Evolutionary conservation across 2,329 filamentous ascomycete species (phyloP), one percentile per base, ranked within the genome.

Genomic region (Aspergillus spinulosporus): DNA sequence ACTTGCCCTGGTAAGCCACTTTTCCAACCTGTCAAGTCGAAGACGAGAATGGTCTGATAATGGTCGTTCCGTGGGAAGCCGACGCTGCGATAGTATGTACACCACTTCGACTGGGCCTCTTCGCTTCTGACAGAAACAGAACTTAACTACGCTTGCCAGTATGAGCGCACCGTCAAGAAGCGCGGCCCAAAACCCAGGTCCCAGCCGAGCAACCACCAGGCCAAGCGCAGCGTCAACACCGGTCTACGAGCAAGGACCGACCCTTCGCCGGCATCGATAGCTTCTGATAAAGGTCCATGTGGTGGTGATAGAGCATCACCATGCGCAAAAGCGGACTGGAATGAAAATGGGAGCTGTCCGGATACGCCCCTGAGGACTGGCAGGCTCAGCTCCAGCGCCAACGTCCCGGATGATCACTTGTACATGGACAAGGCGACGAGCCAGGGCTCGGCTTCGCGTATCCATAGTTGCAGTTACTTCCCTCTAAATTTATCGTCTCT

Each of bases 91-190:
- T n/a, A 52, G 50, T 52, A 46, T 2, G 50, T 12, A 9, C 32
- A 5, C 8, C 12, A 3, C 2, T 15, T 11, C 12, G 5, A 12
- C 15, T 5, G 29, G n/a, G 11, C 12, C n/a, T 34, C 8, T n/a
- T 7, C 26, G n/a, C 9, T 14, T 8, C 49, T 52, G 37, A 52
- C 49, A n/a, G 7, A 26, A 28, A 7, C 37, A 66, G 63, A 61
- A 14, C 59, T 60, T 4, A 47, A 59, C 2, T 59, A 61, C n/a
- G 26, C 55, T 9, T 68, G 66, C 31, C 54, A 64, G 11, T 68
- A 66, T 34, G 56, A 60, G 31, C 63, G 66, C 15, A 58, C 49
- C 28, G 56, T 64, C 9, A 62, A 62, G 46, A 68, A 65, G 39
- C 62, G 66, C 6, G 66, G 66, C 43, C 63, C 52, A 4, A 55